phyloP scores from a whole-genome alignment of 2,329 filamentous ascomycete species.

The Talaromyces sp. region DNA sequence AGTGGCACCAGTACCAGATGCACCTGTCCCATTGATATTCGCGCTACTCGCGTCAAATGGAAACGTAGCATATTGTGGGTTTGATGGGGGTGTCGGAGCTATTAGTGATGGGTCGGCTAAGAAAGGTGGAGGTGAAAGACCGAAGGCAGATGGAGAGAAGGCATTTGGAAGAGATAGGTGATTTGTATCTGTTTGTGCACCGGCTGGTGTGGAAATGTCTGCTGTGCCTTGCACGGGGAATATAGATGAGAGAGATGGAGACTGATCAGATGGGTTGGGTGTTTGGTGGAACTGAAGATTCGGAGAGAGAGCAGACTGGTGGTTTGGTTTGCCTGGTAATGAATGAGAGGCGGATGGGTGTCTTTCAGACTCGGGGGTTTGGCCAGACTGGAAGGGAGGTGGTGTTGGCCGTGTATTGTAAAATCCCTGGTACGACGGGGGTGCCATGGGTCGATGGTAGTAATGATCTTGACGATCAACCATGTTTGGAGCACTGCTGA shows the following conservation, averaged over 20 bases:
- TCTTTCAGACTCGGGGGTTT: constrained; percentile 15
- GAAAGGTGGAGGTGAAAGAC: constrained; percentile 37
- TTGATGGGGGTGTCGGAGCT: constrained; percentile 33
- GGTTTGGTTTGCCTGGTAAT: constrained; percentile 3
- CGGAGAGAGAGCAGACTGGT: constrained; percentile 13
- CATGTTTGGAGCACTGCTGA: constrained; percentile 8
- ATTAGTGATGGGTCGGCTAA: constrained; percentile 31
- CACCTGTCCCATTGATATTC: constrained; percentile 5
- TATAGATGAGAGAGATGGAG: constrained; percentile 18
- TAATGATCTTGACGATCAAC: constrained; percentile 24
- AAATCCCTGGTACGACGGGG: constrained; percentile 20
- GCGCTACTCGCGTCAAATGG: constrained; percentile 36
- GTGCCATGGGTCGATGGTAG: constrained; percentile 20
- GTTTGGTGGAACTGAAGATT: constrained; percentile 20
- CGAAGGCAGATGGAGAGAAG: constrained; percentile 46
- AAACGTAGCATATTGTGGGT: constrained; percentile 43
- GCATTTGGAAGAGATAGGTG: constrained; percentile 33
- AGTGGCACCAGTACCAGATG: constrained; percentile 7
- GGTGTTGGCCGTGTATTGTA: constrained; percentile 15
- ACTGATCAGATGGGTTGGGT: constrained; percentile 15
- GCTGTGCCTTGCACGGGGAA: constrained; percentile 14
- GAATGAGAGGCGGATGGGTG: constrained; percentile 13
- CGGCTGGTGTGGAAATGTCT: constrained; percentile 9
- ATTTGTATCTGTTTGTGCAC: constrained; percentile 23
- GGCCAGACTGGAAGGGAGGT: constrained; percentile 7